Evolutionary conservation across 371 early-diverging fungal genomes (phyloP).

Genomic region (Mucor mucedo): DNA sequence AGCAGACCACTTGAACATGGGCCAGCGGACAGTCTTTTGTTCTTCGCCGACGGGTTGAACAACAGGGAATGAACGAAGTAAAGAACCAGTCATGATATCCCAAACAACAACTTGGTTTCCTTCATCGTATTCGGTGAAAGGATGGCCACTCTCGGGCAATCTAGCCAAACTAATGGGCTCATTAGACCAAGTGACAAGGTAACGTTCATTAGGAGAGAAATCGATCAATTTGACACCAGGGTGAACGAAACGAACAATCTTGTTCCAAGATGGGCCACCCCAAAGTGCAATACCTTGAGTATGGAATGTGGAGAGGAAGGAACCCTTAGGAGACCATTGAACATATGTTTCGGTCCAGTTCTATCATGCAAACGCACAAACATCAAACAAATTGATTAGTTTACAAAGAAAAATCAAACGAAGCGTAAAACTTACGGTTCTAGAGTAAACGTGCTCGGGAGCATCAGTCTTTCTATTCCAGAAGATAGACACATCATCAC

Average conservation of each 20-base stretch:
- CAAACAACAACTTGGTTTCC: constrained; percentile 86
- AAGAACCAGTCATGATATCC: constrained; percentile 87
- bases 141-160: constrained; percentile 63
- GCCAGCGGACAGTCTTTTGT: constrained; percentile 84
- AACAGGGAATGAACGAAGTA: constrained; percentile 88
- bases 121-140: constrained; percentile 76
- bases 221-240: constrained; percentile 91
- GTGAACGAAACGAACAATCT: constrained; percentile 91
- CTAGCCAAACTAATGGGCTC: constrained; percentile 77
- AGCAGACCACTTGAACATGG: constrained; percentile 96
- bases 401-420: not conserved
- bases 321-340: constrained; percentile 94
- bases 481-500: constrained; percentile 81
- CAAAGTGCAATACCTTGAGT: constrained; percentile 94
- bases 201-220: constrained; percentile 93
- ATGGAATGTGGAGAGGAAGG: constrained; percentile 94
- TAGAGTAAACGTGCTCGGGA: constrained; percentile 78
- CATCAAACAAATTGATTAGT: not conserved
- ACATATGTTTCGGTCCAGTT: constrained; percentile 96
- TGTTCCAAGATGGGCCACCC: constrained; percentile 94
- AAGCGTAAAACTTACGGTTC: constrained; percentile 53
- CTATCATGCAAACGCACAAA: constrained; percentile 27
- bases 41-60: constrained; percentile 52
- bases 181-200: constrained; percentile 90
- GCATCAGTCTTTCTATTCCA: constrained; percentile 91